Evolutionary conservation across 2,329 filamentous ascomycete genomes (phyloP), one percentile per base, ranked within the genome.

Genomic region (Salinomyces thailandicus): DNA sequence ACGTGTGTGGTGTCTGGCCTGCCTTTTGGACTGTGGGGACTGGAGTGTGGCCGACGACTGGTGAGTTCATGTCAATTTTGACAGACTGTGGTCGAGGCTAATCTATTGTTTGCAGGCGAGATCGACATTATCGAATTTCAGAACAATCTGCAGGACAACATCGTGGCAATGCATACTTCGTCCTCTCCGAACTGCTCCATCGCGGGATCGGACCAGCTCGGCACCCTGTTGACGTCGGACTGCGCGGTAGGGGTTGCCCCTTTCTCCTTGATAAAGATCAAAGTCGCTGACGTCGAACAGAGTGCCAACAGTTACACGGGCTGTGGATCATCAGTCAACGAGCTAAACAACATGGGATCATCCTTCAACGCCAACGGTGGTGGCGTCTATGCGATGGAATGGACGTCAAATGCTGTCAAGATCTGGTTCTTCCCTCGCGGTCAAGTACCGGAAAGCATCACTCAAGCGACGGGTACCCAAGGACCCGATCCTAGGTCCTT

Each of bases 351-450:
- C 33, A 42, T 45, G 11, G 75, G 75, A 20, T 58, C 58, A 5
- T 63, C 58, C 0, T 70, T 79, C 56, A 79, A 68, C 45, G 38
- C 46, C 16, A 55, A 50, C 20, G 53, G 54, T 7, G 64, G 64
- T 26, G 64, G 63, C 36, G 62, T 68, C 13, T 68, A 60, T 43
- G 65, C 63, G n/a, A 66, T 62, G 18, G 49, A 62, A 41, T 93
- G 85, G 82, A 85, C 80, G 1, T 71, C 72, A 15, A 58, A 72
- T 0, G 68, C 67, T 45, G 93, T 95, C 59, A 70, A 71, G 32
- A 69, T 93, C 45, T 94, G 77, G 75, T 91, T 84, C 71, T 94
- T 93, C 62, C 68, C 77, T 1, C 77, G 83, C 5, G 59, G 58
- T 43, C 57, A 56, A 5, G 74, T 85, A 40, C 83, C 83, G 1